phyloP scores from a whole-genome alignment of 2,329 filamentous ascomycete species.

The Cytospora leucostoma region DNA sequence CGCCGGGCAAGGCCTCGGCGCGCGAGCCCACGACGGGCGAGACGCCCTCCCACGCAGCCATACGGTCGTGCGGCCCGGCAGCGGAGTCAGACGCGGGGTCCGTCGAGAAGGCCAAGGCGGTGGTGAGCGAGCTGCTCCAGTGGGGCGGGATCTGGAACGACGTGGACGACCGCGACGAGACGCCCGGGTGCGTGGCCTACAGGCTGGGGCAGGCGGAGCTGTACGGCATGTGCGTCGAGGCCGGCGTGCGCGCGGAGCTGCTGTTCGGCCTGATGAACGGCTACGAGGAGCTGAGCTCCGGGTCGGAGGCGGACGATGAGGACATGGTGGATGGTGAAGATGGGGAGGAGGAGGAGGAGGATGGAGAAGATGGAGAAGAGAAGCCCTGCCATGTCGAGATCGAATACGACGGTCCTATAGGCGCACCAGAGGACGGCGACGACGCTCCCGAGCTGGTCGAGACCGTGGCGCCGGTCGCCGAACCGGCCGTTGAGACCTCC shows the following conservation, averaged over 20 bases:
- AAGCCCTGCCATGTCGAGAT: slow-evolving; percentile 16
- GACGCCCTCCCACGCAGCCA: slow-evolving; percentile 86
- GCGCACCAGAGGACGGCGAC: slow-evolving; percentile 36
- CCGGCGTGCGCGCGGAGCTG: slow-evolving; percentile 87
- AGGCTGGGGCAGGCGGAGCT: slow-evolving; percentile 68
- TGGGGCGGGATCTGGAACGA: slow-evolving; percentile 98
- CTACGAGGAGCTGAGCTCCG: slow-evolving; percentile 71
- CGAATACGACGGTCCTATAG: slow-evolving; percentile 24
- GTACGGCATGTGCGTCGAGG: slow-evolving; percentile 83
- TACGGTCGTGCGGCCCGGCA: slow-evolving; percentile 69
- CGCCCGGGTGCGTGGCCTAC: slow-evolving; percentile 82
- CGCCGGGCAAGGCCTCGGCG: slow-evolving; percentile 66
- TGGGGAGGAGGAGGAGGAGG: slow-evolving; percentile 34
- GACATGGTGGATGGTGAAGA: slow-evolving; percentile 43
- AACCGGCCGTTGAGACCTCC: slow-evolving; percentile 40
- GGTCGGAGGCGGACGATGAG: slow-evolving; percentile 49
- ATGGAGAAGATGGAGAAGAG: slow-evolving; percentile 25
- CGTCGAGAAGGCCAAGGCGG: slow-evolving; percentile 64
- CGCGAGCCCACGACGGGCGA: slow-evolving; percentile 85
- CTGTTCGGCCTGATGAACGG: slow-evolving; percentile 79
- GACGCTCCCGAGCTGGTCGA: slow-evolving; percentile 36
- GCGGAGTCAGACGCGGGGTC: slow-evolving; percentile 32
- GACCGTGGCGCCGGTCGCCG: slow-evolving; percentile 31
- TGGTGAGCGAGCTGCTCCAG: slow-evolving; percentile 75
- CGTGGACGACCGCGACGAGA: slow-evolving; percentile 82